Conservation (phyloP, 495 filamentous ascomycete species). For the Penicillium macrosclerotiorum region DNA sequence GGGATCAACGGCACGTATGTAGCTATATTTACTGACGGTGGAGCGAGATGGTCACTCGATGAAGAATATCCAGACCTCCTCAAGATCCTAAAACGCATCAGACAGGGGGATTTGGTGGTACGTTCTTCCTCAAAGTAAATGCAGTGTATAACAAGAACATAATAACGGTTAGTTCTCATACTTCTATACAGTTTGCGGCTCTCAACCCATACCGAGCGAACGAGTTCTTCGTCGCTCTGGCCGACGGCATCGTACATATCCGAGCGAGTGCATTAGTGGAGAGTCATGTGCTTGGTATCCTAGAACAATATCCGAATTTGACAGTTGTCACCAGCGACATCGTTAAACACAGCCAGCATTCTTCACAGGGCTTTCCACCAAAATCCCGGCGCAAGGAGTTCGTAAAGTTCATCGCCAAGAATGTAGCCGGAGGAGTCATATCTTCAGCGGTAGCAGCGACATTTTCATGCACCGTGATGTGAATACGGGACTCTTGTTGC, state of each 20-base stretch:
- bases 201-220: slow-evolving; percentile 3
- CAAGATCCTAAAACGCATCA: neutral
- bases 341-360: neutral
- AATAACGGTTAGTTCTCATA: neutral
- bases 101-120: slow-evolving; percentile 8
- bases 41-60: neutral
- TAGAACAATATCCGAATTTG: neutral
- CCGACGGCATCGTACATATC: slow-evolving; percentile 8
- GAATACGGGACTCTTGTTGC: neutral
- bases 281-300: slow-evolving; percentile 1
- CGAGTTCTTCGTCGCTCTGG: slow-evolving; percentile 6
- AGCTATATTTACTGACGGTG: neutral
- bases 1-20: slow-evolving; percentile 1
- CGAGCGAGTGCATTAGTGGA: slow-evolving; percentile 2
- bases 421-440: slow-evolving; percentile 5
- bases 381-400: neutral
- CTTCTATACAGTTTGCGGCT: no score
- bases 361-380: neutral
- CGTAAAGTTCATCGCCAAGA: slow-evolving; percentile 1
- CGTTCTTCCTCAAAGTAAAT: neutral
- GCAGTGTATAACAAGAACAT: no score
- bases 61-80: neutral
- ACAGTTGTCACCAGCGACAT: neutral
- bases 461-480: slow-evolving; percentile 7
- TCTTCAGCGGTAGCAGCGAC: slow-evolving; percentile 7